A percentile compares a stretch with the other conserved stretches of the same genome.
Conservation (phyloP, 441 rosid species). For the Heliophila coronopifolia region DNA sequence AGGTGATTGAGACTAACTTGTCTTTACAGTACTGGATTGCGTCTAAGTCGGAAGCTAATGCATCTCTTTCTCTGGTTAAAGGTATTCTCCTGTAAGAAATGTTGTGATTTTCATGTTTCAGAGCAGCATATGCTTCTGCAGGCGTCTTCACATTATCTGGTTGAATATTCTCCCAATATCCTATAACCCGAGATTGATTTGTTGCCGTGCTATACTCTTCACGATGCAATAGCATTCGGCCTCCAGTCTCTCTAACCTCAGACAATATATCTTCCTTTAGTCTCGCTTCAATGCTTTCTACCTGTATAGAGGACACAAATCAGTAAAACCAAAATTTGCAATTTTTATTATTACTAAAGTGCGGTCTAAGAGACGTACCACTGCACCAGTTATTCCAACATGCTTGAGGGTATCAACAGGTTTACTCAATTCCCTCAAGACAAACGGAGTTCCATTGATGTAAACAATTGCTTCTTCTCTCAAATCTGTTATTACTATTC, state of each 20-base stretch:
- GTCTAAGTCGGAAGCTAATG: conserved; percentile 91
- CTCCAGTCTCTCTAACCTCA: conserved; percentile 68
- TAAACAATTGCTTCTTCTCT: conserved; percentile 98
- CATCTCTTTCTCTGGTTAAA: conserved; percentile 86
- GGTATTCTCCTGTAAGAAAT: conserved; percentile 79
- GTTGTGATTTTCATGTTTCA: conserved; percentile 66
- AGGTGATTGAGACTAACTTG: conserved; percentile 49
- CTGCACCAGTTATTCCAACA: conserved; percentile 82
- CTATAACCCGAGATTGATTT: conserved; percentile 74
- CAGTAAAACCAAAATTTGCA: not conserved
- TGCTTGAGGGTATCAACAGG: conserved; percentile 95
- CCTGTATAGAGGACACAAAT: conserved; percentile 42
- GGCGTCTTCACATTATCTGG: conserved; percentile 85
- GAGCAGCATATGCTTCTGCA: conserved; percentile 79
- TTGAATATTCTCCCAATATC: conserved; percentile 92
- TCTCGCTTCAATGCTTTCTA: conserved; percentile 82
- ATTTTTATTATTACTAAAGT: conserved; percentile 6
- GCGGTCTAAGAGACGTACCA: conserved; percentile 47
- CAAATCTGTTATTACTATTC: conserved; percentile 70
- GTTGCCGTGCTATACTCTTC: conserved; percentile 76
- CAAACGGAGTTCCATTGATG: conserved; percentile 91
- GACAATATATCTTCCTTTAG: conserved; percentile 84
- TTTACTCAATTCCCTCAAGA: conserved; percentile 84
- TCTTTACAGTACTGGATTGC: conserved; percentile 70
- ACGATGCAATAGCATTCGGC: conserved; percentile 90